phyloP scores from a whole-genome alignment of 352 stramenopile species.

The Pythium guiyangense region DNA sequence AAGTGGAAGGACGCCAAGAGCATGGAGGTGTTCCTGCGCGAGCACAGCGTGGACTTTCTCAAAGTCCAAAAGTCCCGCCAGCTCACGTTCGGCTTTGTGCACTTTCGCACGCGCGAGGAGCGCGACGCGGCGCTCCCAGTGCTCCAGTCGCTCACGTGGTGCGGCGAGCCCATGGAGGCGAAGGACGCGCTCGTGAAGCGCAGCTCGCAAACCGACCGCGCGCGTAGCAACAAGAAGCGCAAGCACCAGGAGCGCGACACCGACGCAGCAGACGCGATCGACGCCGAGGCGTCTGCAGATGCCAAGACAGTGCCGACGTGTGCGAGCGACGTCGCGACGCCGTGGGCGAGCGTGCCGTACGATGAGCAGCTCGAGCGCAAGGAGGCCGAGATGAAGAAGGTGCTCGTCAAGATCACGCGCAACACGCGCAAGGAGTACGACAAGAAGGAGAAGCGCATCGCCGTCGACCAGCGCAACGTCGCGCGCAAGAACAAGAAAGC shows the following conservation, averaged over 20 bases:
- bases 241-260: slow-evolving; percentile 17
- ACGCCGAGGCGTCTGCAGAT: background rate
- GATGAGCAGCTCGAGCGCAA: slow-evolving; percentile 82
- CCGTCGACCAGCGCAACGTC: slow-evolving; percentile 48
- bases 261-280: slow-evolving; percentile 4
- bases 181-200: slow-evolving; percentile 70
- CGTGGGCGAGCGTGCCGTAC: slow-evolving; percentile 75
- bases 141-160: slow-evolving; percentile 58
- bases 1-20: slow-evolving; percentile 79
- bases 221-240: slow-evolving; percentile 22
- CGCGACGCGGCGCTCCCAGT: slow-evolving; percentile 45
- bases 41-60: slow-evolving; percentile 46
- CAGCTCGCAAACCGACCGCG: slow-evolving; percentile 24
- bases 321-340: slow-evolving; percentile 75
- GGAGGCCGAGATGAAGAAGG: slow-evolving; percentile 88
- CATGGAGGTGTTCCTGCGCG: slow-evolving; percentile 47
- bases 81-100: slow-evolving; percentile 77
- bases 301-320: slow-evolving; percentile 26
- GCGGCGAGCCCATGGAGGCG: slow-evolving; percentile 63
- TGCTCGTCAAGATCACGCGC: slow-evolving; percentile 83
- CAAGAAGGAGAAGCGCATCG: slow-evolving; percentile 84
- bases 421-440: slow-evolving; percentile 81
- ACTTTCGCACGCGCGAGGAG: slow-evolving; percentile 55
- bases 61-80: slow-evolving; percentile 79
- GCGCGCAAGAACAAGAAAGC: slow-evolving; percentile 33